Conservation (phyloP, 2,329 filamentous ascomycete genomes). For the Zelopaecilomyces penicillatus region DNA sequence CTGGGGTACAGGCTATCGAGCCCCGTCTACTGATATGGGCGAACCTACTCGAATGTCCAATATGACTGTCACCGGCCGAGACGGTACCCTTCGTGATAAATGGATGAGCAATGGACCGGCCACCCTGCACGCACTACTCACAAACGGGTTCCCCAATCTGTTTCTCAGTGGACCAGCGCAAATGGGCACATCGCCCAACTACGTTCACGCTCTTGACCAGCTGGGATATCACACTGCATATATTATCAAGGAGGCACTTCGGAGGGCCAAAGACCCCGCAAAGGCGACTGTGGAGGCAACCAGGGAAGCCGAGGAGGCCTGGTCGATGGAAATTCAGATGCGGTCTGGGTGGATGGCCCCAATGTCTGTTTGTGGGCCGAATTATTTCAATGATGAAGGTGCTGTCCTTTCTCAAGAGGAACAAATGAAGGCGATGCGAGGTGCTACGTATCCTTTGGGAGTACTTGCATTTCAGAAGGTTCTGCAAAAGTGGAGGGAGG, state of each 20-base stretch:
- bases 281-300: conserved; percentile 34
- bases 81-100: conserved; percentile 35
- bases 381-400: conserved; percentile 43
- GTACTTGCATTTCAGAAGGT: conserved; percentile 19
- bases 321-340: conserved; percentile 31
- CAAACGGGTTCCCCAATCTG: conserved; percentile 45
- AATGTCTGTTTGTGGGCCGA: conserved; percentile 42
- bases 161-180: conserved; percentile 40
- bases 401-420: conserved; percentile 20
- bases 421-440: conserved; percentile 22
- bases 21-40: conserved; percentile 22
- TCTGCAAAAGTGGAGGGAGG: conserved; percentile 19
- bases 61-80: conserved; percentile 34
- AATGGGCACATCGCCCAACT: conserved; percentile 29
- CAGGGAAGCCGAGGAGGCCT: conserved; percentile 36
- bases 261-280: conserved; percentile 11
- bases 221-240: conserved; percentile 34
- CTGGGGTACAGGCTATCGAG: conserved; percentile 29
- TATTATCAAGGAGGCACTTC: conserved; percentile 18
- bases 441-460: conserved; percentile 14
- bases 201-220: conserved; percentile 26
- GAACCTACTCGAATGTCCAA: conserved; percentile 13
- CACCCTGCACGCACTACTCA: conserved; percentile 45
- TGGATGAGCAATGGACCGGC: conserved; percentile 32
- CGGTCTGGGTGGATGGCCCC: conserved; percentile 31